A percentile compares a stretch with the other conserved stretches of the same genome.
phyloP scores from a whole-genome alignment of 2,329 filamentous ascomycete genomes.

The Cladosporium colombiae region DNA sequence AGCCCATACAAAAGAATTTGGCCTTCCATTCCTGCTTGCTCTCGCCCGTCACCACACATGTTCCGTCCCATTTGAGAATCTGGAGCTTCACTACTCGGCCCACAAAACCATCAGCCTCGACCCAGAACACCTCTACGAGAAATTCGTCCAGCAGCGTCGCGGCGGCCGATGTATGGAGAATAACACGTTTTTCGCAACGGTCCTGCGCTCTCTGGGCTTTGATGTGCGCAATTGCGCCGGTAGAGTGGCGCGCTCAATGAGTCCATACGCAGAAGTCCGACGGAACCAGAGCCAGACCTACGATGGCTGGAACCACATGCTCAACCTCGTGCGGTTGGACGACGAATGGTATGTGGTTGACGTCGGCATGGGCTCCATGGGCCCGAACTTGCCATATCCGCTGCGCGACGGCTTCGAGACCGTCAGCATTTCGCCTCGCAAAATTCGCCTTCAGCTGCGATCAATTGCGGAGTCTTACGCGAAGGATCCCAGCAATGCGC shows the following conservation, averaged over 20 bases:
- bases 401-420: slow-evolving; percentile 34
- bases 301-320: slow-evolving; percentile 45
- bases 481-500: slow-evolving; percentile 29
- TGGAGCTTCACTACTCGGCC: slow-evolving; percentile 56
- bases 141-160: slow-evolving; percentile 50
- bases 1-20: slow-evolving; percentile 29
- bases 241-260: slow-evolving; percentile 39
- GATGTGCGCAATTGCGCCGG: slow-evolving; percentile 44
- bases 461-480: slow-evolving; percentile 28
- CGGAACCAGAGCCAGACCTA: slow-evolving; percentile 29
- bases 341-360: slow-evolving; percentile 39
- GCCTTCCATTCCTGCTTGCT: slow-evolving; percentile 31
- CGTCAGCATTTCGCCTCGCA: slow-evolving; percentile 23
- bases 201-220: slow-evolving; percentile 56
- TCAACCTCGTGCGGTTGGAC: slow-evolving; percentile 44
- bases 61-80: slow-evolving; percentile 58
- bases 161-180: slow-evolving; percentile 66
- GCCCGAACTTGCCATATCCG: slow-evolving; percentile 42
- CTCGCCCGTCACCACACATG: slow-evolving; percentile 44
- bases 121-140: slow-evolving; percentile 53
- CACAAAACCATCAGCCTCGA: slow-evolving; percentile 53
- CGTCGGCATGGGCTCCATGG: slow-evolving; percentile 44
- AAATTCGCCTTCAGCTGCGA: slow-evolving; percentile 30
- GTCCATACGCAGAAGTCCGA: slow-evolving; percentile 24
- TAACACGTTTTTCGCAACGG: slow-evolving; percentile 54